Base-by-base conservation (phyloP, 768 basidiomycete species). In the Tulasnella sp. region DNA sequence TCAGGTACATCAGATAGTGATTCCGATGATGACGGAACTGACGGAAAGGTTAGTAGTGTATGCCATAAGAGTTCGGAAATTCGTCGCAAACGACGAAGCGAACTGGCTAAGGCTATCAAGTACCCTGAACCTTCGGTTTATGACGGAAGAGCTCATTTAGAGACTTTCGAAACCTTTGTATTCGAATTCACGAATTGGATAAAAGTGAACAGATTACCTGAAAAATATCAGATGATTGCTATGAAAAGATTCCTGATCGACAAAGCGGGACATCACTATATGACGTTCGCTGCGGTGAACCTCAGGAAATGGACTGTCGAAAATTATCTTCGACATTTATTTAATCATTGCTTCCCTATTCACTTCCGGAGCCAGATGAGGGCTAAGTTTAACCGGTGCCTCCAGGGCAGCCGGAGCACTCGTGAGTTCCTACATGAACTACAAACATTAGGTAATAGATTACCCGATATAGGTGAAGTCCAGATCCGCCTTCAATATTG, bases 261-360 rank as follows among this genome's bases (percentile, higher is more conserved):
- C 9, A 71, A 71, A 22, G 69, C 69, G 29, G 31, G 34, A 71
- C 5, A 31, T 12, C 37, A 38, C 9, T 71, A 29, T 71, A 71
- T 71, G 69, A n/a, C 22, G 5, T 71, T 25, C 22, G 69, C 37
- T 12, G 69, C 69, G 34, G 34, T n/a, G 22, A 71, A 71, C 38
- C 8, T 36, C 5, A 34, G 69, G 12, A 38, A 9, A 34, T 71
- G n/a, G n/a, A 29, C 69, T 9, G 22, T 71, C 5, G n/a, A 38
- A 4, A 71, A n/a, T 22, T 45, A 54, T 25, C 36, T n/a, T 8
- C 19, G 25, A 6, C 40, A 4, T 12, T 17, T 73, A 40, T 73
- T 73, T 54, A 37, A 73, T 40, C 37, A 73, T 54, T 73, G 72
- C 45, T 73, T 73, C 36, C 45, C 72, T 54, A 22, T n/a, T 5